Base-by-base conservation (phyloP, 495 filamentous ascomycete species). In the Pyronema omphalodes region DNA sequence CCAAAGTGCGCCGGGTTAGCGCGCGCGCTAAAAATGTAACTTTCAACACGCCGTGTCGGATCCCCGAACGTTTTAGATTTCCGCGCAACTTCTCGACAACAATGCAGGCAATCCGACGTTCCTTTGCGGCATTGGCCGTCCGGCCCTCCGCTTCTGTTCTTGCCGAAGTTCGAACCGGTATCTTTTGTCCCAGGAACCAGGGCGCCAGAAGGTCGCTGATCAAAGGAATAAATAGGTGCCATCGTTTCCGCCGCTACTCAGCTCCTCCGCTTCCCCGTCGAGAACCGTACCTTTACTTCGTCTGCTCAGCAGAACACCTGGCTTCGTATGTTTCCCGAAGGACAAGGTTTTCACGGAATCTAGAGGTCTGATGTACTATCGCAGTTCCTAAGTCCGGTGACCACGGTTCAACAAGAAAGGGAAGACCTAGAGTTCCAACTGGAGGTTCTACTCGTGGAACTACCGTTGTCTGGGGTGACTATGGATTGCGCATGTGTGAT, bases 401-500 rank as follows among this genome's bases (percentile, higher is more conserved):
- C 44, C 55, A 53, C 14, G 55, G 53, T n/a, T 91, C 91, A 68
- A 88, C 89, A 59, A 83, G 83, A 64, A 96, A 95, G 71, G 93
- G 91, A 35, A 80, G 86, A 1, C 79, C 84, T 43, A 78, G 86
- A 61, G 86, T 96, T 41, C 76, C 83, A 39, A 99, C 88, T 1
- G 93, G 91, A 35, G 93, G 91, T 49, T 88, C 83, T 40, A 80
- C 75, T 7, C 85, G 89, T 56, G 91, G 91, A 55, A 99, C 91
- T 47, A 96, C 89, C 1, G 84, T 99, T 9, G 76, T 88, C 50
- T 95, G 88, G 88, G 91, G 91, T 52, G 89, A 96, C 68, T 96
- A 88, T 64, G 91, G 91, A 12, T 68, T 99, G 64, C 86, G 91
- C 44, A 86, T 99, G 79, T 79, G 75, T 56, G 88, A 96, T 69